Percentiles rank a stretch among this genome's conserved stretches.
Evolutionary conservation across 768 basidiomycete genomes (phyloP).

Genomic region (Hericium coralloides): DNA sequence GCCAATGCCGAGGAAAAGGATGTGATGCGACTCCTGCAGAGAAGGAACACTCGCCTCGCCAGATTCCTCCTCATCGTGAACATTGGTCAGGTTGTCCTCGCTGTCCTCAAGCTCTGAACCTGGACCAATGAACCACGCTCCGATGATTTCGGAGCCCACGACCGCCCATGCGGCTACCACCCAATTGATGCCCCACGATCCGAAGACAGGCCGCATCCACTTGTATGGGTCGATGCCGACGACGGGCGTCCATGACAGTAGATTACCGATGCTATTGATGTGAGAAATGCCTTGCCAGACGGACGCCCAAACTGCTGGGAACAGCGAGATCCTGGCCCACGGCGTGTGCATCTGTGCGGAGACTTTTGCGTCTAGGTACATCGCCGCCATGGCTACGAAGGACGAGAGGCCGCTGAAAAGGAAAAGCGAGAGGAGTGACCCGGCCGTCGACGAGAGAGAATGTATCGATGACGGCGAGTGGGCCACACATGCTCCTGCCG

Average conservation of each 20-base stretch:
- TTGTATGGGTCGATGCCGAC: slow-evolving; percentile 43
- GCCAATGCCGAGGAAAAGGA: slow-evolving; percentile 28
- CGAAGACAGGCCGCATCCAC: slow-evolving; percentile 54
- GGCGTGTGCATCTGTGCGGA: slow-evolving; percentile 21
- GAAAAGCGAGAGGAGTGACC: slow-evolving; percentile 40
- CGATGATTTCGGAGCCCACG: slow-evolving; percentile 44
- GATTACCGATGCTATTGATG: slow-evolving; percentile 59
- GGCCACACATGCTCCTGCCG: slow-evolving; percentile 18
- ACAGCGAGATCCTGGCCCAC: slow-evolving; percentile 44
- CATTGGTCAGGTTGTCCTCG: slow-evolving; percentile 2
- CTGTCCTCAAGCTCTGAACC: slow-evolving; percentile 4
- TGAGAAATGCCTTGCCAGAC: slow-evolving; percentile 47
- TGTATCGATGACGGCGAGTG: slow-evolving; percentile 23
- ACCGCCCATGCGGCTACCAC: slow-evolving; percentile 69
- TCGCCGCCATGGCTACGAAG: slow-evolving; percentile 19
- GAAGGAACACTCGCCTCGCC: neutral
- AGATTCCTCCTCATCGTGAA: slow-evolving; percentile 5
- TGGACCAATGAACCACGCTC: slow-evolving; percentile 48
- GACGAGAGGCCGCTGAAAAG: slow-evolving; percentile 37
- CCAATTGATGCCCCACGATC: slow-evolving; percentile 63
- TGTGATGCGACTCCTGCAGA: slow-evolving; percentile 13
- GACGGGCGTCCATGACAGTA: slow-evolving; percentile 64
- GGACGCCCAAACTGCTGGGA: slow-evolving; percentile 64
- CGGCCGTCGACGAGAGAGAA: slow-evolving; percentile 45
- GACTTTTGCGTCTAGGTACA: slow-evolving; percentile 30